Percentiles rank a stretch among this genome's conserved stretches.
These are phyloP conservation scores for Tolypocladium pustulatum DNA, from an alignment of 2,329 filamentous ascomycete genomes.

Conservation along the genomic window DNA sequence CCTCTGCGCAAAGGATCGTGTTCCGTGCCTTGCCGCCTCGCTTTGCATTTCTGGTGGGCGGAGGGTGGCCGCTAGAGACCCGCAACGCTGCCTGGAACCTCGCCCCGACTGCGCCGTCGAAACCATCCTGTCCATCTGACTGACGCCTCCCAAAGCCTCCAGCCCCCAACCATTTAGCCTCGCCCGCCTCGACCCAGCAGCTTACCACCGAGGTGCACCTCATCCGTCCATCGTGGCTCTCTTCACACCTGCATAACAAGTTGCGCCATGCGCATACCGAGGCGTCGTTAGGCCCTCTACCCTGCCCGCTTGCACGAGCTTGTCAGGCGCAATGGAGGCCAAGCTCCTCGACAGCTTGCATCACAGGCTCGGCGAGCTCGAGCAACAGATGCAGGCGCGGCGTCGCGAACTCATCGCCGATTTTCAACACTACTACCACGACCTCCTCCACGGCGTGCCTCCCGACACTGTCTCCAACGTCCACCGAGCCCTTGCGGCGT, in stretches of 20 bases:
- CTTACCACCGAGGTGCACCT: neutral
- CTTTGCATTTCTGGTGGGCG: neutral
- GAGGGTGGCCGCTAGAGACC: neutral
- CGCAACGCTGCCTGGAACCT: neutral
- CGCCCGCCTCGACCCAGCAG: neutral
- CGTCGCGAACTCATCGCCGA: slow-evolving; percentile 46
- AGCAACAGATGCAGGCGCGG: slow-evolving; percentile 45
- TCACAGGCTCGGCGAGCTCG: slow-evolving; percentile 43
- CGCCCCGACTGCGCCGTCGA: neutral
- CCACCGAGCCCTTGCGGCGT: slow-evolving; percentile 33
- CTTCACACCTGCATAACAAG: slow-evolving; percentile 9
- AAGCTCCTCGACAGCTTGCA: slow-evolving; percentile 41
- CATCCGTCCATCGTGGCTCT: neutral
- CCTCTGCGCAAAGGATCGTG: neutral
- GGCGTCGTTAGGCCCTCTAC: slow-evolving; percentile 13
- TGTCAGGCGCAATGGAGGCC: slow-evolving; percentile 27
- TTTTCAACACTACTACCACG: slow-evolving; percentile 43
- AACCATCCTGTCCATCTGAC: neutral
- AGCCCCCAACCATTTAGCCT: slow-evolving; percentile 1
- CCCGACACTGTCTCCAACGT: slow-evolving; percentile 35
- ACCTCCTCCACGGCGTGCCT: slow-evolving; percentile 36
- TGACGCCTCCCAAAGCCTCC: slow-evolving; percentile 1
- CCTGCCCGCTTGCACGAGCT: slow-evolving; percentile 15
- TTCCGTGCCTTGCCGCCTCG: neutral
- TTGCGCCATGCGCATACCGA: slow-evolving; percentile 27